These are phyloP conservation scores for Xanthoparmelia taractica DNA, from an alignment of 495 filamentous ascomycete genomes.

Conservation along the genomic window DNA sequence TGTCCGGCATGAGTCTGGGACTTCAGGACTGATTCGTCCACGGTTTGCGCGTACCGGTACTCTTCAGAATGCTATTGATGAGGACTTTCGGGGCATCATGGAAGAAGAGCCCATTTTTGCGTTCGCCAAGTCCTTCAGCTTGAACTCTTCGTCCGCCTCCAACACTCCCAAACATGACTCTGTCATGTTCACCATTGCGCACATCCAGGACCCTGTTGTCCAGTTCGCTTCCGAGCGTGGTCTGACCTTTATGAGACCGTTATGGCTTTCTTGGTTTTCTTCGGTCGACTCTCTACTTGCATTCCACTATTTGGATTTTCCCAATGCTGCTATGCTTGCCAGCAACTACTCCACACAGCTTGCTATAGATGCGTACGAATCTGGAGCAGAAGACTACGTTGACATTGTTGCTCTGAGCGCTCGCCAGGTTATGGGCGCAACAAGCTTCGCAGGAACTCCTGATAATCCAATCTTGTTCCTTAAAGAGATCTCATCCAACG, in stretches of 20 bases:
- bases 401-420: conserved; percentile 85
- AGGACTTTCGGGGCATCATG: conserved; percentile 59
- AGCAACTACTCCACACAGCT: conserved; percentile 74
- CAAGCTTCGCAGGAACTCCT: conserved; percentile 78
- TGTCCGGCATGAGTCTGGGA: conserved; percentile 61
- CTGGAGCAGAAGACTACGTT: conserved; percentile 62
- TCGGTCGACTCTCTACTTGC: conserved; percentile 54
- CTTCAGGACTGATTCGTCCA: conserved; percentile 58
- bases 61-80: conserved; percentile 59
- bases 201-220: conserved; percentile 74
- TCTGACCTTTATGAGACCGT: conserved; percentile 71
- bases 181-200: conserved; percentile 73
- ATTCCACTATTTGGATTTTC: conserved; percentile 71
- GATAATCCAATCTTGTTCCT: conserved; percentile 78
- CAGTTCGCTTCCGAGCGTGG: conserved; percentile 81
- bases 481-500: conserved; percentile 93
- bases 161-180: conserved; percentile 35
- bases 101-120: conserved; percentile 88
- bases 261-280: conserved; percentile 74
- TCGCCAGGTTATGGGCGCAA: conserved; percentile 88
- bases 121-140: conserved; percentile 73
- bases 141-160: conserved; percentile 30
- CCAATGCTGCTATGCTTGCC: conserved; percentile 53
- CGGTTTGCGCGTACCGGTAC: conserved; percentile 63
- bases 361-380: conserved; percentile 60